These are phyloP conservation scores for Helianthus tuberosus DNA, from an alignment of 129 eudicot genomes.

Conservation along the genomic window DNA sequence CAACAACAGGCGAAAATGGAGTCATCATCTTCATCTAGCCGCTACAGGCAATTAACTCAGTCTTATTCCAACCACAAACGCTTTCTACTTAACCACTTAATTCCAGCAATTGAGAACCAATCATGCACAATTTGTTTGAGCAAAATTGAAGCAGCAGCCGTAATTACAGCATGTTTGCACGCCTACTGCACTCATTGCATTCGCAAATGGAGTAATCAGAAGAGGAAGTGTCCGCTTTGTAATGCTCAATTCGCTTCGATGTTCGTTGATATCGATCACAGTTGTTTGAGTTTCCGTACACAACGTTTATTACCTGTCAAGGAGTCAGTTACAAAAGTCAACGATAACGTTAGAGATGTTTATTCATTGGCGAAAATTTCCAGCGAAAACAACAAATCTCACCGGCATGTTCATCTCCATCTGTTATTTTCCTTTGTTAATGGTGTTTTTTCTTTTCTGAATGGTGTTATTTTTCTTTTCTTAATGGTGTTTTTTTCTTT, in stretches of 20 bases:
- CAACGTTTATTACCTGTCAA: slow-evolving; percentile 35
- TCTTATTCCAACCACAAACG: slow-evolving; percentile 9
- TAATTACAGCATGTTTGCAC: slow-evolving; percentile 59
- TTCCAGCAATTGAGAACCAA: slow-evolving; percentile 40
- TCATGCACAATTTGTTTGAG: slow-evolving; percentile 62
- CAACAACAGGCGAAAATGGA: slow-evolving; percentile 21
- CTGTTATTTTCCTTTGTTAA: no score
- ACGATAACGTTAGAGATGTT: not conserved
- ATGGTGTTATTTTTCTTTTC: no score
- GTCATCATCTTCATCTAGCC: slow-evolving; percentile 19
- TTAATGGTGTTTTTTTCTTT: no score
- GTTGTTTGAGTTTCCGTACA: slow-evolving; percentile 35
- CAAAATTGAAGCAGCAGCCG: slow-evolving; percentile 42
- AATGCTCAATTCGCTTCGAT: slow-evolving; percentile 49
- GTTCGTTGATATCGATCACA: slow-evolving; percentile 39
- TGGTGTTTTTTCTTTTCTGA: no score
- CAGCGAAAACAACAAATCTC: no score
- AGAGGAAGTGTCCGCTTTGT: slow-evolving; percentile 76
- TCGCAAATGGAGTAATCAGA: slow-evolving; percentile 58
- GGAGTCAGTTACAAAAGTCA: slow-evolving; percentile 23
- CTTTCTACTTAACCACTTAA: slow-evolving; percentile 24
- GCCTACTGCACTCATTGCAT: slow-evolving; percentile 69
- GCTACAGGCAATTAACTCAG: not conserved
- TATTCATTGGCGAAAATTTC: no score
- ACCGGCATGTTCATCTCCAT: no score